Evolutionary conservation across 257 asterid species (phyloP), one percentile per base, ranked within the genome.

Genomic region (Gentiana straminea): DNA sequence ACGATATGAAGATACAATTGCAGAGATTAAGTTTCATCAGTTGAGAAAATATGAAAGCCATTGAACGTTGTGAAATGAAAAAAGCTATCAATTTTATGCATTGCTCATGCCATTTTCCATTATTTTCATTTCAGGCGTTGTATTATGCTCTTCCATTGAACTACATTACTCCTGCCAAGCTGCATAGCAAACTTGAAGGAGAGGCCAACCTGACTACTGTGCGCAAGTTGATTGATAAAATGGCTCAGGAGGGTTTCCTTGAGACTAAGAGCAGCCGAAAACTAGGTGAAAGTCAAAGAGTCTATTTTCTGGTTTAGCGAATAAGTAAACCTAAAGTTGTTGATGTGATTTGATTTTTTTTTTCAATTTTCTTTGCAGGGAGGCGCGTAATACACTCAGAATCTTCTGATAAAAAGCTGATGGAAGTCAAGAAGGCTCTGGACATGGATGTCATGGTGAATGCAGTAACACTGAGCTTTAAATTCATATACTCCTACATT

Each of bases 311-410:
- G 44, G 43, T 44, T 48, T 44, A 58, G 63, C 48, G 52, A 24
- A 35, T 32, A 43, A 58, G 49, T 57, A 49, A 49, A 49, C 24
- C 59, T 52, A 52, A 48, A 15, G 10, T 51, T 34, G 63, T 44
- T 52, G 54, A 50, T 15, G 8, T 51, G 38, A 64, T 48, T 52
- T 24, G 24, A 24, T 24, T 24, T 35, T 37, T 4, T 4, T 13
- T 5, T 54, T 61, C 4, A 59, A 52, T 46, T 38, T 49, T 35
- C 65, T 36, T 68, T 55, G 13, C 77, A 91, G 98, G 98, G 68
- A 91, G 86, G 84, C 87, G 89, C 12, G 96, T 91, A 68, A 77
- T 87, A 68, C 96, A 82, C 72, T 84, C 98, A 13, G 96, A 87
- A 58, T 70, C 81, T 43, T 76, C 95, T 39, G 76, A 70, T 75